These are phyloP conservation scores for Neolentinus lepideus DNA, from an alignment of 1,284 basidiomycete genomes.

Conservation along the genomic window DNA sequence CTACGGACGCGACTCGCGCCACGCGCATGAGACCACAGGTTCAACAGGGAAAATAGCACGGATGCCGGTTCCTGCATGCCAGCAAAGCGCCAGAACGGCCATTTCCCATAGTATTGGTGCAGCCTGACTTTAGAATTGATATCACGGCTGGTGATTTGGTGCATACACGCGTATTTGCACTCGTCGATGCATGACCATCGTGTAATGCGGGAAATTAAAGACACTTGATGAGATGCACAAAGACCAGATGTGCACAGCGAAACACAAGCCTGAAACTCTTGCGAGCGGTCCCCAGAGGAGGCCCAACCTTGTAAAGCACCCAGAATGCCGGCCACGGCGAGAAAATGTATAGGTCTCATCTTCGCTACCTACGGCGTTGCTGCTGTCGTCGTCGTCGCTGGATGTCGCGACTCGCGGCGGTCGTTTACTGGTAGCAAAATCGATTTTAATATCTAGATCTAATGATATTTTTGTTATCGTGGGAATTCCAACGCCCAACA, in stretches of 20 bases:
- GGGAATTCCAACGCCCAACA: no score
- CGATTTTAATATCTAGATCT: no score
- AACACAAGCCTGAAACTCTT: conserved; percentile 20
- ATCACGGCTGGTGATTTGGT: conserved; percentile 67
- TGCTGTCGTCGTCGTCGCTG: no score
- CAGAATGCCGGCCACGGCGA: not conserved
- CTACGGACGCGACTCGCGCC: conserved; percentile 46
- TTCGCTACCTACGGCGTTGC: no score
- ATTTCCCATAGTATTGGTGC: conserved; percentile 93
- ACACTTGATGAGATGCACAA: conserved; percentile 29
- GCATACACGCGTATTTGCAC: conserved; percentile 89
- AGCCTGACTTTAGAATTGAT: conserved; percentile 30
- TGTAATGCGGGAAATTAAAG: conserved; percentile 39
- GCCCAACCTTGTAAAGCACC: conserved; percentile 7
- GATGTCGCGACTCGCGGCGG: no score
- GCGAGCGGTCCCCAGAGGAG: conserved; percentile 25
- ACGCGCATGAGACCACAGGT: conserved; percentile 67
- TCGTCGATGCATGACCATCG: conserved; percentile 80
- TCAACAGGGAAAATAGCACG: conserved; percentile 83
- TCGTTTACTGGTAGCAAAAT: no score
- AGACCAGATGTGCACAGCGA: conserved; percentile 15
- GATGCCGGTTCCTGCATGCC: conserved; percentile 95
- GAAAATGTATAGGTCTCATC: not conserved
- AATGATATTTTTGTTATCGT: no score
- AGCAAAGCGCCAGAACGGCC: conserved; percentile 84